Evolutionary conservation across 2,329 filamentous ascomycete genomes (phyloP).

Genomic region (Pseudonectria foliicola): DNA sequence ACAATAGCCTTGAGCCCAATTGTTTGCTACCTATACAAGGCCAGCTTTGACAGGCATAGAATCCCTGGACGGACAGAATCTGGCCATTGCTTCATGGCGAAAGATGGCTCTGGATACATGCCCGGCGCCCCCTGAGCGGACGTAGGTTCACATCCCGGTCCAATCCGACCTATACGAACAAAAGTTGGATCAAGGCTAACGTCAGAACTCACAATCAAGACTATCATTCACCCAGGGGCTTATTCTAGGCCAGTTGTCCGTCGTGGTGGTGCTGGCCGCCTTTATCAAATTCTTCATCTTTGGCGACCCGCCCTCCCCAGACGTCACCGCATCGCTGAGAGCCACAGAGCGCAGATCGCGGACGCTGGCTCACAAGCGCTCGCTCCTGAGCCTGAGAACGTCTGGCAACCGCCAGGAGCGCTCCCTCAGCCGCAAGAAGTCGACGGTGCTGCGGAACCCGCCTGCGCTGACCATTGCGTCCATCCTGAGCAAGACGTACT

Average conservation of each 20-base stretch:
- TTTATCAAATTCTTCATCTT: constrained; percentile 99
- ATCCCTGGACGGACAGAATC: not conserved
- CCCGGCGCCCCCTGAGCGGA: constrained; percentile 36
- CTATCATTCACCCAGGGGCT: constrained; percentile 91
- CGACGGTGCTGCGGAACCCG: constrained; percentile 64
- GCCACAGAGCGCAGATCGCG: constrained; percentile 68
- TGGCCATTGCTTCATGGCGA: not conserved
- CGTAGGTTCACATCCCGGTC: constrained; percentile 35
- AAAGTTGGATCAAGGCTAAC: constrained; percentile 3
- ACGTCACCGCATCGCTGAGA: constrained; percentile 68
- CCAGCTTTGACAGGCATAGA: too few relatives aligned
- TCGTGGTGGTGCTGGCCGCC: constrained; percentile 81
- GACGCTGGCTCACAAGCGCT: constrained; percentile 69
- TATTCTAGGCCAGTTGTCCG: constrained; percentile 84
- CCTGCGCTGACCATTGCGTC: constrained; percentile 82
- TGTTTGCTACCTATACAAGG: too few relatives aligned
- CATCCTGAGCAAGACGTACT: constrained; percentile 94
- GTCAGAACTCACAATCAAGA: constrained; percentile 33
- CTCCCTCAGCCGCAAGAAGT: constrained; percentile 56
- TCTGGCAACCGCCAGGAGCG: constrained; percentile 34
- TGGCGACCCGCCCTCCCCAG: constrained; percentile 80
- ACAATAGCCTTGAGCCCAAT: not conserved
- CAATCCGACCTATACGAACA: constrained; percentile 1
- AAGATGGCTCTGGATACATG: constrained; percentile 36
- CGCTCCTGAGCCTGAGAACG: constrained; percentile 56